phyloP scores from a whole-genome alignment of 192 early-diverging fungal genomes.

The Umbelopsis vinacea region DNA sequence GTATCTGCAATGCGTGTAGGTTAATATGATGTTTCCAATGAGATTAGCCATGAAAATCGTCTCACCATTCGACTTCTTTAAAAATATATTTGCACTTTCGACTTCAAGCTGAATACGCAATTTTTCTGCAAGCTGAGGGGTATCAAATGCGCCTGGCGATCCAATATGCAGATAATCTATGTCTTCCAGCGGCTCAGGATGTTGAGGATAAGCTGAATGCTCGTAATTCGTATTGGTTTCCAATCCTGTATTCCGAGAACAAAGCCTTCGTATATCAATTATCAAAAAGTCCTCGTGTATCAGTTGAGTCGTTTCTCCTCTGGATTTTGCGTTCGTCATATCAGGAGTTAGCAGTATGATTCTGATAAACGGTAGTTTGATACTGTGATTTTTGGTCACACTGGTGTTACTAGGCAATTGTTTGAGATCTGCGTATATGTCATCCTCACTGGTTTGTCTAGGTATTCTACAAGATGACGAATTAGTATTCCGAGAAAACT shows the following conservation, averaged over 20 bases:
- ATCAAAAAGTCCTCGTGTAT: slow-evolving; percentile 29
- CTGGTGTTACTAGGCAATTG: neutral
- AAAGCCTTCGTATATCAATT: slow-evolving; percentile 32
- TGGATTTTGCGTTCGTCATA: slow-evolving; percentile 33
- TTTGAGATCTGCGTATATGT: slow-evolving; percentile 16
- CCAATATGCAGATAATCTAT: neutral
- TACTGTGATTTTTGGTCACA: neutral
- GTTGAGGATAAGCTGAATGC: neutral
- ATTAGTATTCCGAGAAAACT: too few relatives aligned
- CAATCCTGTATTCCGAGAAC: neutral
- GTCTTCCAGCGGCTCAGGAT: neutral
- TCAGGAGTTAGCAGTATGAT: slow-evolving; percentile 34
- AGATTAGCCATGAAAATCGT: neutral
- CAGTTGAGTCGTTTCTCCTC: slow-evolving; percentile 31
- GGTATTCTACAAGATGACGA: neutral
- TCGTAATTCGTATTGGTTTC: neutral
- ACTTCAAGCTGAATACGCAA: slow-evolving; percentile 34
- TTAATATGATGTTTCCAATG: neutral
- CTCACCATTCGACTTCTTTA: slow-evolving; percentile 32
- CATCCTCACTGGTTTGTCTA: neutral
- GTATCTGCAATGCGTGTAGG: neutral
- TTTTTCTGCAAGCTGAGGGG: neutral
- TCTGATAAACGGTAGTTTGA: slow-evolving; percentile 32
- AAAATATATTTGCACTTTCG: slow-evolving; percentile 31
- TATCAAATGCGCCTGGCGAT: neutral